phyloP scores from a whole-genome alignment of 176 grass and related monocot genomes.

The Themeda triandra region DNA sequence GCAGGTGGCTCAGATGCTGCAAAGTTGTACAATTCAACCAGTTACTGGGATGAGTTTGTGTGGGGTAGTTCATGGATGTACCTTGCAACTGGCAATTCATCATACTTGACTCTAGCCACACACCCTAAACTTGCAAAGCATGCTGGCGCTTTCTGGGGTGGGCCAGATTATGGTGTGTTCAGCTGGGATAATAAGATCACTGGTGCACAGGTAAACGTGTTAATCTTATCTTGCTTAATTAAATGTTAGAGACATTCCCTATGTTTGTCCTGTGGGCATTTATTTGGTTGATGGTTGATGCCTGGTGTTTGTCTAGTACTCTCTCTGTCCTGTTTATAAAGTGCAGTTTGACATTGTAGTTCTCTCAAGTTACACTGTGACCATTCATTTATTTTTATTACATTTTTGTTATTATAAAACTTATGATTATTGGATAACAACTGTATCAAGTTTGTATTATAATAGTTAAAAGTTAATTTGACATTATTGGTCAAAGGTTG shows the following conservation, averaged over 20 bases:
- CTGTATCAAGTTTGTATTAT: not conserved
- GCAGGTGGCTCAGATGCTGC: conserved; percentile 49
- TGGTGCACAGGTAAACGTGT: conserved; percentile 68
- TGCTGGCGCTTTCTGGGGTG: conserved; percentile 76
- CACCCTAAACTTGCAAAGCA: conserved; percentile 63
- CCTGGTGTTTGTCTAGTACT: not conserved
- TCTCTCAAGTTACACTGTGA: not conserved
- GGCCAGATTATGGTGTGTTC: conserved; percentile 76
- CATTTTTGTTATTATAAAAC: not conserved
- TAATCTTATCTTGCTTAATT: not conserved
- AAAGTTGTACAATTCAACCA: conserved; percentile 87
- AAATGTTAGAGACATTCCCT: conserved; percentile 12
- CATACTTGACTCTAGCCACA: conserved; percentile 66
- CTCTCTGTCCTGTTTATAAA: not conserved
- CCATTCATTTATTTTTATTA: not conserved
- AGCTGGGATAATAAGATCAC: conserved; percentile 98
- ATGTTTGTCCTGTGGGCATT: conserved; percentile 10
- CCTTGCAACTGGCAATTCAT: conserved; percentile 82
- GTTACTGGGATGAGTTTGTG: conserved; percentile 87
- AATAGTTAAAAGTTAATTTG: not conserved
- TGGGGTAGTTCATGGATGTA: conserved; percentile 97
- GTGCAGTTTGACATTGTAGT: not conserved
- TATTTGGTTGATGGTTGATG: conserved; percentile 20
- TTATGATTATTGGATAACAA: not conserved
- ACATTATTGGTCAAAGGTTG: not conserved